Base-by-base conservation (phyloP, 805 yeast genomes). In the Candida yuanshanica region DNA sequence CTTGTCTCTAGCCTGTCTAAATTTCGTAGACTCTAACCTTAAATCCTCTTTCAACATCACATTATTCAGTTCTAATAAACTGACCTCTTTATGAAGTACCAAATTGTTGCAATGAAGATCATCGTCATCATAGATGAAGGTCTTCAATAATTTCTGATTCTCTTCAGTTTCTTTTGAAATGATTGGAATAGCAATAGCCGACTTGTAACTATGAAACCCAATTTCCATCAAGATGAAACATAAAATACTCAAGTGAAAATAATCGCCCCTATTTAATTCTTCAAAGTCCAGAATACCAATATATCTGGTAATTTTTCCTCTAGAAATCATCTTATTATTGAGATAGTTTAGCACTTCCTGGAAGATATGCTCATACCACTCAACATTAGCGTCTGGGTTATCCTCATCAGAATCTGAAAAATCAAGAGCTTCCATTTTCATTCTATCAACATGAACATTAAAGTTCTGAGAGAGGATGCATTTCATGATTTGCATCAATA, bases 51-150 rank as follows among this genome's bases (percentile, higher is more conserved):
- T 44, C 46, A 47, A 38, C 8, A 31, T 27, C 20, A 37, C 20
- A 32, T 45, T 46, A 35, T 52, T 55, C 37, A 26, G 12, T 35
- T 48, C 48, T 41, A 45, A 16, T 38, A 43, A 12, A 33, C 42
- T 33, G 21, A 40, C 48, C 36, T 38, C 43, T 40, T 44, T 52
- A 25, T 33, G 45, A 46, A 45, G 49, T 7, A 48, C 21, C 41
- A 52, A 37, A 33, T 44, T 47, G 37, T 41, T 50, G 23, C 45
- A 49, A 46, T 25, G 44, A n/a, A 47, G 44, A 37, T 38, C 57
- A 24, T 38, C 51, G 18, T 35, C 52, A 35, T 48, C 59, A 46
- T 47, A 45, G 42, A 45, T 48, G 36, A 34, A 46, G 32, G 17
- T 46, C 33, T 39, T 45, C 46, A 44, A 48, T 35, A 38, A 41